Conservation (phyloP, 257 asterid species). For the Lantana camara region DNA sequence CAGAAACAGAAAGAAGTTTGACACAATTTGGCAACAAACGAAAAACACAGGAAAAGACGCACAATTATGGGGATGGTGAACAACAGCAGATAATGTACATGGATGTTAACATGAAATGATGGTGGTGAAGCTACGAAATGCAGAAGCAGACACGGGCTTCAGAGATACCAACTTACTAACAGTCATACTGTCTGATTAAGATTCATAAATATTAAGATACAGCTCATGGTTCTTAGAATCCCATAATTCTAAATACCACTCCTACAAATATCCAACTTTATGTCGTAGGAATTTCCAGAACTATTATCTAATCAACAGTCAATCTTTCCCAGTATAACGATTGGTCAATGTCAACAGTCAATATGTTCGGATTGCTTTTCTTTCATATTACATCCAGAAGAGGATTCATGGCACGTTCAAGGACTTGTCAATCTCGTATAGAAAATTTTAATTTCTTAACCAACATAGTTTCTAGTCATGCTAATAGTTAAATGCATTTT, state of each 20-base stretch:
- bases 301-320: neutral
- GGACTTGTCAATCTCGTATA: neutral
- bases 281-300: neutral
- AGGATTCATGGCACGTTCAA: neutral
- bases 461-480: too few species aligned
- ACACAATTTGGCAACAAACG: too few species aligned
- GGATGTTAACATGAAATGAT: neutral
- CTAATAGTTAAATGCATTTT: too few species aligned
- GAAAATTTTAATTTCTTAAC: neutral
- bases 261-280: neutral
- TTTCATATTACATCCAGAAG: constrained; percentile 1
- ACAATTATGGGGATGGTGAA: too few species aligned
- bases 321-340: neutral
- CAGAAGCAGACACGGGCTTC: neutral
- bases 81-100: neutral
- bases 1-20: too few species aligned
- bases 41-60: too few species aligned
- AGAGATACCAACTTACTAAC: neutral
- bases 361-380: neutral
- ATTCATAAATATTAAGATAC: neutral
- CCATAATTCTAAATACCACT: neutral
- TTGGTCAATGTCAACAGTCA: too few species aligned
- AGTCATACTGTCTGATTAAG: neutral
- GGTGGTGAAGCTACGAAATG: neutral
- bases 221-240: neutral